Percentiles rank a stretch among this genome's conserved stretches.
Conservation (phyloP, 441 rosid species). For the Syzygium syzygioides region DNA sequence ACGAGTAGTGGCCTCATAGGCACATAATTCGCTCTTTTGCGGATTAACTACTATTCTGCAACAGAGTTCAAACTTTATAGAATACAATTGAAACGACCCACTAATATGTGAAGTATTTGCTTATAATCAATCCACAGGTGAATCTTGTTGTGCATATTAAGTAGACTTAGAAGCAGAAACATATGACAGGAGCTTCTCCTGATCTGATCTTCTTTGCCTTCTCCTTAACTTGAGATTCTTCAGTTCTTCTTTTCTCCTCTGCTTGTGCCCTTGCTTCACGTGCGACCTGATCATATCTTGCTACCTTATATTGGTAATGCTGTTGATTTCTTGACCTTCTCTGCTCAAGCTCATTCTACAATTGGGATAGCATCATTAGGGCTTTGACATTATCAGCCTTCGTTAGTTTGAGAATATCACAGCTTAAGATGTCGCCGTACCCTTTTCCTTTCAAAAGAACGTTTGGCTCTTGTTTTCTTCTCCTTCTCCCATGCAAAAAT, state of each 20-base stretch:
- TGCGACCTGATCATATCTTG: constrained; percentile 48
- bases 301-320: constrained; percentile 48
- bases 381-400: background rate
- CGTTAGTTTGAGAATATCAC: background rate
- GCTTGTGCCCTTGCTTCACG: constrained; percentile 52
- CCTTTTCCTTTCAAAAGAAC: constrained; percentile 55
- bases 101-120: background rate
- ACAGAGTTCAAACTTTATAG: background rate
- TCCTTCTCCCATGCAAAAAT: constrained; percentile 66
- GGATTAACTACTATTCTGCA: background rate
- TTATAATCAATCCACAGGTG: background rate
- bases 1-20: background rate
- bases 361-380: background rate
- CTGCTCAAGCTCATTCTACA: constrained; percentile 57
- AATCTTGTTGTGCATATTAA: background rate
- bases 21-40: background rate
- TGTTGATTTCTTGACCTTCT: constrained; percentile 35
- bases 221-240: constrained; percentile 41
- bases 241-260: constrained; percentile 50
- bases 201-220: constrained; percentile 35
- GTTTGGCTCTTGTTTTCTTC: constrained; percentile 48
- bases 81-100: background rate
- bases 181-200: constrained; percentile 26
- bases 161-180: constrained; percentile 48
- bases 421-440: constrained; percentile 11